These are phyloP conservation scores for Talaromyces sp. DNA, from an alignment of 2,329 filamentous ascomycete species.

Conservation along the genomic window DNA sequence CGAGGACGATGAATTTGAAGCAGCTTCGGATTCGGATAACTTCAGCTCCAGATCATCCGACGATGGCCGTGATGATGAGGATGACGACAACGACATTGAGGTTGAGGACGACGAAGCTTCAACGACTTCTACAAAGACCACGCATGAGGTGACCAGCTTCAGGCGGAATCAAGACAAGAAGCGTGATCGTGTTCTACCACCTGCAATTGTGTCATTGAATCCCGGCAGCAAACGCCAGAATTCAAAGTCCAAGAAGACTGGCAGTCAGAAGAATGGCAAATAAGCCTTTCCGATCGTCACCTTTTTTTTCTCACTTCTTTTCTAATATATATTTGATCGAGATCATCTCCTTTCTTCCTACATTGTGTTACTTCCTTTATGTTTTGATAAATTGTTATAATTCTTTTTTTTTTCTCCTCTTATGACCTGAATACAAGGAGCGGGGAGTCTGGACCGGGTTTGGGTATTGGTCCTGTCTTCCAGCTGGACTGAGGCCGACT, in stretches of 20 bases:
- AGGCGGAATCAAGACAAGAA: conserved; percentile 32
- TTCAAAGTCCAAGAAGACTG: conserved; percentile 29
- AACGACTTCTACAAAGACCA: conserved; percentile 34
- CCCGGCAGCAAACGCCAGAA: conserved; percentile 31
- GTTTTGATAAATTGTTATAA: conserved; percentile 18
- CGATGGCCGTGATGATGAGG: conserved; percentile 51
- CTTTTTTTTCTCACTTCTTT: conserved; percentile 5
- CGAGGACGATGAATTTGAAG: conserved; percentile 64
- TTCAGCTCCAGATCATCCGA: conserved; percentile 48
- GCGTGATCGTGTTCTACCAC: conserved; percentile 27
- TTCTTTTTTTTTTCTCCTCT: neutral
- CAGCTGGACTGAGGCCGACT: conserved; percentile 8
- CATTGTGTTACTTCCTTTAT: conserved; percentile 16
- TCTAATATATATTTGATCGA: conserved; percentile 19
- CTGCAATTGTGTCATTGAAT: conserved; percentile 28
- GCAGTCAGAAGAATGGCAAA: conserved; percentile 26
- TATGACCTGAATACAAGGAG: conserved; percentile 8
- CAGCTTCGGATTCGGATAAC: conserved; percentile 61
- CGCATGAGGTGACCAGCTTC: conserved; percentile 31
- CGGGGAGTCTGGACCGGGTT: conserved; percentile 10
- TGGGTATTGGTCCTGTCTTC: neutral
- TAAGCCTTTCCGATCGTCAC: conserved; percentile 11
- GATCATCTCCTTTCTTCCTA: conserved; percentile 19
- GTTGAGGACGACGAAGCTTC: conserved; percentile 46
- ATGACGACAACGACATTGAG: conserved; percentile 40